Evolutionary conservation across 148 eudicot species (phyloP), one percentile per base, ranked within the genome.

Genomic region (Chenopodium suecicum): DNA sequence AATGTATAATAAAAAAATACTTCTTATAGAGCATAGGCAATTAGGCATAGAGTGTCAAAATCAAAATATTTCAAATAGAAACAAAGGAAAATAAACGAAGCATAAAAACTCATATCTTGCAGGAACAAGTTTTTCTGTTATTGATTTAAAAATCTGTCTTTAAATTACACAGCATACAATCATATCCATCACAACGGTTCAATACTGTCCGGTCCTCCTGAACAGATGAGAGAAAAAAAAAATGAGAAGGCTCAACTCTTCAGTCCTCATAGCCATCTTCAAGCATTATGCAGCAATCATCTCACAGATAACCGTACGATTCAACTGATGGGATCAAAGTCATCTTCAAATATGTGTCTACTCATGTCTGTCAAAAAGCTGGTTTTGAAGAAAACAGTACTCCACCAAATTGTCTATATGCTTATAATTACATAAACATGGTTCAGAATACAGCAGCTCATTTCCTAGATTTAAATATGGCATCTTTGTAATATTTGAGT

Each of bases 401-500:
- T 27, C 73, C 25, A 70, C 20, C 74, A 44, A 48, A 8, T 29
- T 22, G 25, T 46, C 20, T 72, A 69, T 64, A 50, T 50, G 54
- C 14, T 44, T 64, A 50, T 50, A 13, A 3, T 44, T 44, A 50
- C 32, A 73, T 34, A 76, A 29, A 56, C n/a, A 58, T 69, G 41
- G 27, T 20, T 27, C 58, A 60, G 27, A 58, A 50, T 46, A 60
- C 27, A 56, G 74, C 58, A 9, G 41, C 73, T 52, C 81, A 69
- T 29, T 52, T 69, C 58, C 31, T 91, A 32, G 86, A 19, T 66
- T 72, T 94, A 83, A 94, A 94, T 56, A 95, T 91, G 81, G 79
- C 82, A 70, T 88, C 95, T 81, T 89, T 93, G 88, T 77, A 96
- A 90, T 80, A 96, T 67, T 90, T 91, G 69, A 96, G 97, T 86